Evolutionary conservation across 2,329 filamentous ascomycete species (phyloP), one percentile per base, ranked within the genome.

Genomic region (Sclerotinia trifoliorum): DNA sequence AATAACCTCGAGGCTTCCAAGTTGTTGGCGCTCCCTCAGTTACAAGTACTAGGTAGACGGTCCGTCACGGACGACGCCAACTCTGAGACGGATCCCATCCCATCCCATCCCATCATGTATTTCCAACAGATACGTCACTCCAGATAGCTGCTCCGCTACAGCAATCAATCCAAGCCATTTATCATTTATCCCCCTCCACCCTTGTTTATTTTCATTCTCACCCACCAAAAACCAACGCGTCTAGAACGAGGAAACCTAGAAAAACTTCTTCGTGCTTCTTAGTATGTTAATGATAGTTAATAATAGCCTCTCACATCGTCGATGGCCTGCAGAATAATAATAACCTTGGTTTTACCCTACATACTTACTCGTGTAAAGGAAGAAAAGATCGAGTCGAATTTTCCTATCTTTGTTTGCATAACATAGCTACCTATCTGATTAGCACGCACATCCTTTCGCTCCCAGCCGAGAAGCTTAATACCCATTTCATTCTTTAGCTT

Each of bases 271-370:
- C 39, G 13, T 42, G 19, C 52, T 42, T 42, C 39, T 42, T 42
- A 42, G 13, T 17, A 15, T 17, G 13, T 42, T 42, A 42, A 17
- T 42, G 15, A 13, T 24, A 58, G 3, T 42, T 42, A 42, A 42
- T 42, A 42, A 13, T 24, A 58, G 3, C 56, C n/a, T 58, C 56
- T 58, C 24, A 29, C 17, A 44, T 58, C 56, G 56, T 58, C 39
- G 56, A 58, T 58, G 56, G 56, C 15, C 44, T 58, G n/a, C 56
- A 42, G 39, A 42, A 44, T 26, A 19, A 39, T 44, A 21, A 44
- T 21, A 58, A 58, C 56, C 56, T 44, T 58, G 56, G n/a, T 42
- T 58, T 58, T 21, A 29, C n/a, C 56, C 56, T 44, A 44, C 56
- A 26, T 29, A 4, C 54, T n/a, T 35, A 56, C 54, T 56, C 54